Base-by-base conservation (phyloP, 768 basidiomycete species). In the Kwoniella sp. region DNA sequence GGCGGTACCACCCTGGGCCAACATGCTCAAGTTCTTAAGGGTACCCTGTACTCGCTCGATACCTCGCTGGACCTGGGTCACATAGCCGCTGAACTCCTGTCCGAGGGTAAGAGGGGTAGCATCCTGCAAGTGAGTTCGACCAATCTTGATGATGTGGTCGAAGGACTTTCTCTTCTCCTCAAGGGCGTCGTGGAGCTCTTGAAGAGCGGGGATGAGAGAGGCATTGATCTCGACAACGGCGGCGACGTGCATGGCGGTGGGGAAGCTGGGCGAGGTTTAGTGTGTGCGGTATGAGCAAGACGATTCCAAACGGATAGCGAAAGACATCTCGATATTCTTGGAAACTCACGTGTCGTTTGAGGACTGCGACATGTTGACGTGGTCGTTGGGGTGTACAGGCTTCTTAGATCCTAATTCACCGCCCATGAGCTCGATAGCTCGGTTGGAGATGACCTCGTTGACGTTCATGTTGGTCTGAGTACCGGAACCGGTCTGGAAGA, bases 381-480 rank as follows among this genome's bases (percentile, higher is more conserved):
- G 96, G 78, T 99, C 96, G 80, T 99, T 99, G 37, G 96, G 96
- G 79, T 99, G 96, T 1, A 99, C 94, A 9, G 96, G 96, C 73
- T 85, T 91, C 85, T 98, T 99, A 50, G 90, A 92, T 33, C 96
- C 96, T 60, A 97, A 84, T 82, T 93, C 85, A 19, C 96, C 96
- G 7, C 96, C 96, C 64, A 98, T 87, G 65, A 96, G 82, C 82
- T 99, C 92, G 76, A 98, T 99, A 33, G 96, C 96, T 63, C 95
- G 88, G 81, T 99, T 99, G 25, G 94, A 95, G 77, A 99, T 94
- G 73, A 97, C 94, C 86, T 99, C 96, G 79, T 99, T 99, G 65
- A 87, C 91, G 80, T 91, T 99, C 96, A 99, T 99, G 83, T 99
- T 99, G 77, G 90, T 94, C 81, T 99, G 96, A 1, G 96, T 99